Conservation (phyloP, 148 eudicot genomes). For the Fagopyrum esculentum region DNA sequence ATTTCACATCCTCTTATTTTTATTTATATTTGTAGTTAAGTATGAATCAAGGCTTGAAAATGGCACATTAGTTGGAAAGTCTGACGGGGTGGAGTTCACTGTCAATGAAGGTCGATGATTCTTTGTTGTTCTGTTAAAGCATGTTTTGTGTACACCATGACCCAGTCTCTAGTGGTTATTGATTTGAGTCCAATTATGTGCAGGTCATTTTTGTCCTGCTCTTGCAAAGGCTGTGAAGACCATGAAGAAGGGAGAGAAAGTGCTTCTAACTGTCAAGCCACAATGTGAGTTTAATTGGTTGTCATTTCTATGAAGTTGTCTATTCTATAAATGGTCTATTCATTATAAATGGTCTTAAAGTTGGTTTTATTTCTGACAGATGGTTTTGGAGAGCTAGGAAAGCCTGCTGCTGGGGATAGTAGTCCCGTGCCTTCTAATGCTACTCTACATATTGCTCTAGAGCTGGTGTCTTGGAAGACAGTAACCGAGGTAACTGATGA, state of each 20-base stretch:
- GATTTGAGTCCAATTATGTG: neutral
- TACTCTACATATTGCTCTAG: constrained; percentile 54
- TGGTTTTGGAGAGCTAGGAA: constrained; percentile 93
- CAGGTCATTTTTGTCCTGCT: constrained; percentile 94
- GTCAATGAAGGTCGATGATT: constrained; percentile 55
- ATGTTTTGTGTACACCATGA: neutral
- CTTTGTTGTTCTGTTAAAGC: neutral
- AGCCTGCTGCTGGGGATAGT: constrained; percentile 53
- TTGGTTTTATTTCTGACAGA: constrained; percentile 30
- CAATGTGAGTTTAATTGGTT: constrained; percentile 46
- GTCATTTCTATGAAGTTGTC: neutral
- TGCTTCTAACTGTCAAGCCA: constrained; percentile 71
- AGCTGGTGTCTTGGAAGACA: constrained; percentile 80
- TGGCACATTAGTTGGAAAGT: constrained; percentile 59
- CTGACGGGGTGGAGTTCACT: constrained; percentile 75
- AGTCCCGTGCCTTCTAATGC: constrained; percentile 83
- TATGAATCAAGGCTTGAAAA: constrained; percentile 79
- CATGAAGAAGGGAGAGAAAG: constrained; percentile 96
- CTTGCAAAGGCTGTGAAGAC: constrained; percentile 81
- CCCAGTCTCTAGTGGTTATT: neutral
- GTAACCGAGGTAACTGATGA: constrained; percentile 73
- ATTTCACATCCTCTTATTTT: neutral
- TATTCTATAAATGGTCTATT: neutral
- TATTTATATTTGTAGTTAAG: constrained; percentile 35
- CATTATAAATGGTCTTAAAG: neutral